Evolutionary conservation across 2,329 filamentous ascomycete species (phyloP).

Genomic region (Neoscytalidium dimidiatum): DNA sequence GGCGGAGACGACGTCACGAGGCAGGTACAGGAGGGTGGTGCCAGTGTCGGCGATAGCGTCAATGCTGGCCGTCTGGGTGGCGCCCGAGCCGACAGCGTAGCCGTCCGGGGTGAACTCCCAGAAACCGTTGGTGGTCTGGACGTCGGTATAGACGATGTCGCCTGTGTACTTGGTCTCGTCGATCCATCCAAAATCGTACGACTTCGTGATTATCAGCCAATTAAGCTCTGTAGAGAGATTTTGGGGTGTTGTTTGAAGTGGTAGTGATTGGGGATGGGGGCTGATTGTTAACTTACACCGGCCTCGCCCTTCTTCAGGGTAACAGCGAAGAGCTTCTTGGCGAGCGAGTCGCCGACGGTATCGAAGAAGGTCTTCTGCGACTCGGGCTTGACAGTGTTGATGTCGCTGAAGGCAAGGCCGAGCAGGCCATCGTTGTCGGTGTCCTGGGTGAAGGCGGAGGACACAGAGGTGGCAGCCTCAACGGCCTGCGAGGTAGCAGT

Average conservation of each 20-base stretch:
- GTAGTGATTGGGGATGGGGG: not conserved
- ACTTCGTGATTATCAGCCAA: not conserved
- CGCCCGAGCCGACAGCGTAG: slow-evolving; percentile 54
- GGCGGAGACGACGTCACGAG: slow-evolving; percentile 52
- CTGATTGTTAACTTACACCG: not conserved
- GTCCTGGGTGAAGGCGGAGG: slow-evolving; percentile 54
- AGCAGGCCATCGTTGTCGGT: slow-evolving; percentile 37
- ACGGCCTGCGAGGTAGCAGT: slow-evolving; percentile 64
- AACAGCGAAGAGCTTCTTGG: slow-evolving; percentile 59
- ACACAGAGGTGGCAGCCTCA: slow-evolving; percentile 64
- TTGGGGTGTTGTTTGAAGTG: not conserved
- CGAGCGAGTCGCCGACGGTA: slow-evolving; percentile 55
- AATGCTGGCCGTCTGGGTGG: slow-evolving; percentile 45
- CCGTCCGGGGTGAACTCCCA: slow-evolving; percentile 63
- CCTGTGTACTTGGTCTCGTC: slow-evolving; percentile 61
- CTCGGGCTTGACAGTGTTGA: slow-evolving; percentile 50
- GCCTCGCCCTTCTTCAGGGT: slow-evolving; percentile 53
- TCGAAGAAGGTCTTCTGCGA: slow-evolving; percentile 61
- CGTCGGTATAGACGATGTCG: slow-evolving; percentile 55
- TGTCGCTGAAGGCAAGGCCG: slow-evolving; percentile 9
- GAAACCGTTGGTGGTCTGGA: slow-evolving; percentile 62
- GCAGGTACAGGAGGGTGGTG: slow-evolving; percentile 66
- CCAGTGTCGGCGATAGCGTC: slow-evolving; percentile 69
- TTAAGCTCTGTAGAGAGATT: not conserved
- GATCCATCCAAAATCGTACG: slow-evolving; percentile 63